These are phyloP conservation scores for Talaromyces wortmannii DNA, from an alignment of 495 filamentous ascomycete species.

Conservation along the genomic window DNA sequence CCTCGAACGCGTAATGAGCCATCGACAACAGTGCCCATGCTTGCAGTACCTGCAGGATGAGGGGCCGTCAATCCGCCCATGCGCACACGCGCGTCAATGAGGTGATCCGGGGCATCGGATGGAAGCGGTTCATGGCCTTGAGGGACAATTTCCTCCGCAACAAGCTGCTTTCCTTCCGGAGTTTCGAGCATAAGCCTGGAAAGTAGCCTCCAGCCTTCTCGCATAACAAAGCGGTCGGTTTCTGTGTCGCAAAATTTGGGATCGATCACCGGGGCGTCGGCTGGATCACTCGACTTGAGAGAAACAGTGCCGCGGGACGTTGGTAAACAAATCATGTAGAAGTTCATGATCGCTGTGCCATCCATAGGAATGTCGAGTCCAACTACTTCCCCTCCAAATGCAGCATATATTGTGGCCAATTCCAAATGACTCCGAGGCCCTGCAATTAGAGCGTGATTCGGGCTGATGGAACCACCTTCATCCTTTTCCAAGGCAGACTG, in stretches of 20 bases:
- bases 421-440: background rate
- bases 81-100: background rate
- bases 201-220: background rate
- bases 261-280: background rate
- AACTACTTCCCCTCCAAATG: background rate
- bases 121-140: background rate
- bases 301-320: background rate
- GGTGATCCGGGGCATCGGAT: background rate
- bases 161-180: background rate
- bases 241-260: background rate
- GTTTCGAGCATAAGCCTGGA: background rate
- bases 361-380: background rate
- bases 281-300: background rate
- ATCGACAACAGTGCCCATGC: slow-evolving; percentile 29
- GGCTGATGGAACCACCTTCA: background rate
- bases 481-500: background rate
- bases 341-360: background rate
- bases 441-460: background rate
- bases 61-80: background rate
- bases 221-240: background rate
- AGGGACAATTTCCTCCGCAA: background rate
- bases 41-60: slow-evolving; percentile 5
- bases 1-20: slow-evolving; percentile 19
- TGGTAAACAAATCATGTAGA: background rate
- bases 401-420: background rate